Evolutionary conservation across 2,329 filamentous ascomycete species (phyloP).

Genomic region (Sclerotinia borealis): DNA sequence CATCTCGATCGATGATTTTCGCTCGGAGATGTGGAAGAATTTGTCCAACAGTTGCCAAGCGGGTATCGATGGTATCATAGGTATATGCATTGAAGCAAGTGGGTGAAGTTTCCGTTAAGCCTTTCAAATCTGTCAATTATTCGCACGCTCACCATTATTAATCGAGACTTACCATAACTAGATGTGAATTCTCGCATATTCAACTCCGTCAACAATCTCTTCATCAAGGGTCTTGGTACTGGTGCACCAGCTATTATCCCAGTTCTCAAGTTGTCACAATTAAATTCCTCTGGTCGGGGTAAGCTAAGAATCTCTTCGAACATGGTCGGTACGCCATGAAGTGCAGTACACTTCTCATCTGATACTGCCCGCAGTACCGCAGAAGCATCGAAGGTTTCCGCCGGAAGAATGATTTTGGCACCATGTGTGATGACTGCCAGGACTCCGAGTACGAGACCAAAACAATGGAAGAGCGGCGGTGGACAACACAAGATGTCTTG

Average conservation of each 20-base stretch:
- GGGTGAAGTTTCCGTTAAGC: slow-evolving; percentile 69
- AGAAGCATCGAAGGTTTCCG: slow-evolving; percentile 64
- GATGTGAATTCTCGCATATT: slow-evolving; percentile 61
- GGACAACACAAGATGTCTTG: slow-evolving; percentile 72
- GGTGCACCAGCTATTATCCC: slow-evolving; percentile 76
- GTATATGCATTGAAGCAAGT: slow-evolving; percentile 78
- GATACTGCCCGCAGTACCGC: slow-evolving; percentile 62
- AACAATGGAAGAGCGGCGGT: slow-evolving; percentile 74
- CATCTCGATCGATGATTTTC: slow-evolving; percentile 57
- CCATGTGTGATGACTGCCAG: slow-evolving; percentile 36
- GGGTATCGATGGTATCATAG: slow-evolving; percentile 59
- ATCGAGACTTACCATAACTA: slow-evolving; percentile 33
- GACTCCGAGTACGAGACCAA: slow-evolving; percentile 65
- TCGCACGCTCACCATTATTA: not conserved
- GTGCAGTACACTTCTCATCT: slow-evolving; percentile 62
- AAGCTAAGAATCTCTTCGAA: slow-evolving; percentile 22
- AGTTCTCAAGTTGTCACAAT: slow-evolving; percentile 54
- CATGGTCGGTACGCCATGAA: slow-evolving; percentile 82
- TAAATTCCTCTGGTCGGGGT: slow-evolving; percentile 7
- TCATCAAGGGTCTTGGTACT: slow-evolving; percentile 69
- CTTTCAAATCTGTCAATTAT: slow-evolving; percentile 3
- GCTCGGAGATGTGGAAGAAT: slow-evolving; percentile 69
- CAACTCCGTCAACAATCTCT: slow-evolving; percentile 61
- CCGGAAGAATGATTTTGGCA: slow-evolving; percentile 68
- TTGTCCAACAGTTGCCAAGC: slow-evolving; percentile 68